Evolutionary conservation across 495 filamentous ascomycete species (phyloP), one percentile per base, ranked within the genome.

Genomic region (Penicillium taxi): DNA sequence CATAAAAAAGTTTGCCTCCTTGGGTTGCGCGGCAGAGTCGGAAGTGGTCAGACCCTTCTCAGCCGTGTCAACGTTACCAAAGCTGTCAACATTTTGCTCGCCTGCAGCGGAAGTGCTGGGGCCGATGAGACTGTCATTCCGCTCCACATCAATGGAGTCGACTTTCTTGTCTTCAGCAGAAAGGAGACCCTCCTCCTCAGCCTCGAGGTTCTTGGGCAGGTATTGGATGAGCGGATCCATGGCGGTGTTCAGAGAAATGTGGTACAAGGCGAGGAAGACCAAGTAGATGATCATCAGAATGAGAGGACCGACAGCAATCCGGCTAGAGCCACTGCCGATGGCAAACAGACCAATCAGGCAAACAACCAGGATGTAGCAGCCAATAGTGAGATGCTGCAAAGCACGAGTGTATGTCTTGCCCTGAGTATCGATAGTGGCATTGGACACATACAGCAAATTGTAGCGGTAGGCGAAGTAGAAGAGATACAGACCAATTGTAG

Each of bases 401-500:
- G 84, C 91, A 23, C 80, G 78, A 4, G 84, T 80, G 55, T 96
- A 98, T 43, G 83, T 76, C 23, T 84, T 76, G 37, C 91, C 91
- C 47, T 93, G 86, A 17, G 91, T 96, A 63, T 98, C 90, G 54
- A 96, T 81, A 35, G 70, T 44, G 19, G 82, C 74, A 51, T 93
- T 84, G 34, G 81, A 86, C 33, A 95, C 86, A 60, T 93, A 98
- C 31, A 98, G 73, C 50, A 96, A 56, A 55, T 98, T 94, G 72
- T 98, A 96, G 4, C 87, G 78, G 75, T 85, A 96, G 37, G 91
- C 89, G 31, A 94, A 68, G 63, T 96, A 96, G 64, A 98, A 86
- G 37, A 95, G 68, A 37, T 73, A 79, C 40, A 96, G 70, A 39
- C 85, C 90, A 33, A 96, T 69, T 13, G 81, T 79, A 22, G 83